Evolutionary conservation across 352 stramenopile genomes (phyloP).

Genomic region (Pythium oligandrum): DNA sequence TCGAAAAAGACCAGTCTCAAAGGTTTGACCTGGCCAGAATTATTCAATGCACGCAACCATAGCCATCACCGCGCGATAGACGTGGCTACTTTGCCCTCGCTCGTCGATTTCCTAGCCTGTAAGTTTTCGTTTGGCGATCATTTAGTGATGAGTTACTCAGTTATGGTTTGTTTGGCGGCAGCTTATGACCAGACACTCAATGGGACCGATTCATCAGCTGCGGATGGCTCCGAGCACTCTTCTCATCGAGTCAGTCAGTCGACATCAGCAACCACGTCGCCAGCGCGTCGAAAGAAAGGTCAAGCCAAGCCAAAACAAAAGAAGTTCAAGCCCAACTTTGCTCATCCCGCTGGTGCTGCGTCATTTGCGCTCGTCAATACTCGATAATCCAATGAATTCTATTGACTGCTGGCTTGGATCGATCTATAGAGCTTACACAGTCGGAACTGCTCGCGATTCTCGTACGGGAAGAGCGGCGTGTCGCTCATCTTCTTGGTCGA

Average conservation of each 20-base stretch:
- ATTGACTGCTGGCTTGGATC: background rate
- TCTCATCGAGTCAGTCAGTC: no score
- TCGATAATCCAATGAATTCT: no score
- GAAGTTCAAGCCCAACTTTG: no score
- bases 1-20: slow-evolving; percentile 1
- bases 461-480: slow-evolving; percentile 42
- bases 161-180: background rate
- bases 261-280: no score
- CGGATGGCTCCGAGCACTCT: no score
- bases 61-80: slow-evolving; percentile 47
- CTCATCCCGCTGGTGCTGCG: no score
- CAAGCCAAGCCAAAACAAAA: no score
- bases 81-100: slow-evolving; percentile 30
- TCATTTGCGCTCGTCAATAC: no score
- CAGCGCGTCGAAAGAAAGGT: no score
- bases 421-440: slow-evolving; percentile 49
- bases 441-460: slow-evolving; percentile 63
- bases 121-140: slow-evolving; percentile 8
- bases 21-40: slow-evolving; percentile 14
- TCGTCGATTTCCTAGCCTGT: slow-evolving; percentile 25
- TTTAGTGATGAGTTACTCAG: slow-evolving; percentile 1
- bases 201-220: no score
- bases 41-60: slow-evolving; percentile 43
- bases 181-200: no score
- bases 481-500: slow-evolving; percentile 35